phyloP scores from a whole-genome alignment of 2,329 filamentous ascomycete species.

The Dactylonectria macrodidyma region DNA sequence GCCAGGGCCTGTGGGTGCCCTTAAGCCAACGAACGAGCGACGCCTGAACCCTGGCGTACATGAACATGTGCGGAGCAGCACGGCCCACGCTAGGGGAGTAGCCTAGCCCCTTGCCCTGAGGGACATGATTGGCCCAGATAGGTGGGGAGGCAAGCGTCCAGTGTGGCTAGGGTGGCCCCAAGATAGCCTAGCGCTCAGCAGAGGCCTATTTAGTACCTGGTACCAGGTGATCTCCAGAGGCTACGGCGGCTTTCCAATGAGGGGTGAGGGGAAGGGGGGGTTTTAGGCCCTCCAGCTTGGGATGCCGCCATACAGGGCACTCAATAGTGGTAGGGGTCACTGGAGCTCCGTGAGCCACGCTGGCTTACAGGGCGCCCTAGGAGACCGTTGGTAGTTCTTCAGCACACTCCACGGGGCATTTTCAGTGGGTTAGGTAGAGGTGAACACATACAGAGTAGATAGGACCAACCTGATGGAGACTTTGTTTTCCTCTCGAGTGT shows the following conservation, averaged over 20 bases:
- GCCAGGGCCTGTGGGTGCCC: conserved; percentile 13
- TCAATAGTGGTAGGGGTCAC: conserved; percentile 15
- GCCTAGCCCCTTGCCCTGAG: conserved; percentile 20
- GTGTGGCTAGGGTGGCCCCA: conserved; percentile 19
- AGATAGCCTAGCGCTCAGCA: conserved; percentile 30
- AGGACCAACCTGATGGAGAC: not conserved
- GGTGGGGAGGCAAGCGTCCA: conserved; percentile 14
- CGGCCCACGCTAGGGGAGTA: conserved; percentile 19
- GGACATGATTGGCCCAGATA: conserved; percentile 35
- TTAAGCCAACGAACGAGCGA: conserved; percentile 11
- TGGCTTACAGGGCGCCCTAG: conserved; percentile 11
- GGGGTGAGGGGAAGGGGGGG: conserved; percentile 15
- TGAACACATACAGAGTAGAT: not conserved
- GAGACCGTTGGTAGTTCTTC: conserved; percentile 16
- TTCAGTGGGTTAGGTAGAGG: not conserved
- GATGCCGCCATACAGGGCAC: conserved; percentile 24
- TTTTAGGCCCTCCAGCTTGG: conserved; percentile 11
- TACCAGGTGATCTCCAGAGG: conserved; percentile 15
- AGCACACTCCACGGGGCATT: conserved; percentile 23
- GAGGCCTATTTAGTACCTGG: conserved; percentile 26
- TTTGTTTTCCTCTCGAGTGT: conserved; percentile 17
- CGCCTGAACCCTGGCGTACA: conserved; percentile 21
- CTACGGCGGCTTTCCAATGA: conserved; percentile 18
- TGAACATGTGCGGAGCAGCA: conserved; percentile 22
- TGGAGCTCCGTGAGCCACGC: conserved; percentile 19